Base-by-base conservation (phyloP, 73 alveolate species). In the Symbiodinium pilosum region DNA sequence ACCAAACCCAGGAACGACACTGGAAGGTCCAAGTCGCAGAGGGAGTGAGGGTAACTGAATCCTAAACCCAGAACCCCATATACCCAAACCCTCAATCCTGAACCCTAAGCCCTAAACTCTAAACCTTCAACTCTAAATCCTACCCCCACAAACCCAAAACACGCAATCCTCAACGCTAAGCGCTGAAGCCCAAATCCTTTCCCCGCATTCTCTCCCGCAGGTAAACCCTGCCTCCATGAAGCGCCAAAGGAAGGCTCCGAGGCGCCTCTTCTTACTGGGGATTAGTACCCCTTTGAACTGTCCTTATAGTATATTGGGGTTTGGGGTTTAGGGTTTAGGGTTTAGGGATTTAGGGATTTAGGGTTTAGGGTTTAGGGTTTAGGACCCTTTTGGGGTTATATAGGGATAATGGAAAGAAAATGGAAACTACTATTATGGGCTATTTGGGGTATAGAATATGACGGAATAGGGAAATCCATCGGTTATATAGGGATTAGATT, bases 201-300 rank as follows among this genome's bases (percentile, higher is more conserved):
- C 68, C 68, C 68, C 68, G 28, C 68, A 51, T 51, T 51, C 68
- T 1, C 68, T 51, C 68, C 21, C 1, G 68, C 68, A 51, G n/a
- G n/a, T n/a, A n/a, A n/a, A 16, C 28, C 6, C 6, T 8, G 87
- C 87, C 87, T 77, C 87, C 56, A 77, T 34, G 52, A 77, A 77
- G 87, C 87, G 87, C 87, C 87, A 77, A 11, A 77, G 56, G 36
- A 77, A 5, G 38, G 36, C 87, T 2, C 87, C 87, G 38, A 77
- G 38, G 38, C 87, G 56, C 87, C 87, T 77, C 52, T 44, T 20
- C 7, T 64, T 1, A 4, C 40, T 9, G 20, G 84, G 84, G 38
- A 47, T 47, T 47, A 47, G 59, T 6, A 14, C 59, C 14, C 14
- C 59, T 47, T 9, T 6, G 59, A 9, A 9, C 14, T 47, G 14